Evolutionary conservation across 163 green algal genomes (phyloP).

Genomic region (Coccomyxa subellipsoidea): DNA sequence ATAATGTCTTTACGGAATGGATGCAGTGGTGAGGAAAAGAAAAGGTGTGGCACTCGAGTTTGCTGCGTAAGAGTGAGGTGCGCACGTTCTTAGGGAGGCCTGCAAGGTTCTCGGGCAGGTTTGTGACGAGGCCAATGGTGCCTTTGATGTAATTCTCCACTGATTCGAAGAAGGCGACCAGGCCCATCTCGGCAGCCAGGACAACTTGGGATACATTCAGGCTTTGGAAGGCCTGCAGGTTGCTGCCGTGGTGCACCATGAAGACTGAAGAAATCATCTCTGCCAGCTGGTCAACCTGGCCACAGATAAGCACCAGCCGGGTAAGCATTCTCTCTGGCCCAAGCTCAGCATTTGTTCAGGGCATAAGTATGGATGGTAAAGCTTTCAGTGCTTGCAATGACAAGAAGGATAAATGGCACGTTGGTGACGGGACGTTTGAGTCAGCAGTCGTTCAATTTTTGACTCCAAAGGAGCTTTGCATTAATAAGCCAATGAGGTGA

Average conservation of each 20-base stretch:
- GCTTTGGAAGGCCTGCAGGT: not conserved
- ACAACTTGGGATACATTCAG: not conserved
- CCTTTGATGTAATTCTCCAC: not conserved
- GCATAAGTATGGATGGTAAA: no score
- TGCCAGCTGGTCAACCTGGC: not conserved
- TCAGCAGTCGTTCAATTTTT: not conserved
- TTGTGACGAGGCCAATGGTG: not conserved
- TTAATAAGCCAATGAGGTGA: not conserved
- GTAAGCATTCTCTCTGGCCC: not conserved
- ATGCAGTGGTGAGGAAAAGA: no score
- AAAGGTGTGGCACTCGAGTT: not conserved
- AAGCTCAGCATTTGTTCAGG: no score
- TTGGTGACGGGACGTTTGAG: not conserved
- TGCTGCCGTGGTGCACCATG: not conserved
- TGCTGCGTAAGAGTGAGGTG: not conserved
- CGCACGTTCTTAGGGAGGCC: not conserved
- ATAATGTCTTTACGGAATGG: no score
- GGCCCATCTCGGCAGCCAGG: not conserved
- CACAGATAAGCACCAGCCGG: not conserved
- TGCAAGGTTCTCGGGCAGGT: not conserved
- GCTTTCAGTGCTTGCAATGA: not conserved
- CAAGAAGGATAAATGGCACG: not conserved
- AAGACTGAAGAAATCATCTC: slow-evolving; percentile 2
- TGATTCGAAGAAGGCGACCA: not conserved
- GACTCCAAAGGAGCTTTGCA: not conserved